Percentiles rank a stretch among this genome's conserved stretches.
phyloP scores from a whole-genome alignment of 2,329 filamentous ascomycete species.

The Thelonectria blattea region DNA sequence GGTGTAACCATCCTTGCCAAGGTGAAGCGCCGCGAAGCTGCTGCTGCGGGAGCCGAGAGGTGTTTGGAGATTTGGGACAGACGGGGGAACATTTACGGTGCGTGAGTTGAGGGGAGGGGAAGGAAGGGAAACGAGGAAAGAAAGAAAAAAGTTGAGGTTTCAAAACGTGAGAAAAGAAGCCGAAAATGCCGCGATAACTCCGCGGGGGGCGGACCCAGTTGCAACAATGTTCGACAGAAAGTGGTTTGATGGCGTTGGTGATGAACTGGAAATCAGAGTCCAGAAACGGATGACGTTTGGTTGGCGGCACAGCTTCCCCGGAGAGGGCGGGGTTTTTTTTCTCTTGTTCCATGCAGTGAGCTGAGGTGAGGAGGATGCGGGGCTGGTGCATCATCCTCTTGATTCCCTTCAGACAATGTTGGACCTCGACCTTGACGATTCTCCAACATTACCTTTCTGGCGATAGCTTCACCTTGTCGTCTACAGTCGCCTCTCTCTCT shows the following conservation, averaged over 20 bases:
- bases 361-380: no score
- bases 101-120: not conserved
- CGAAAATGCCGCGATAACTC: constrained; percentile 6
- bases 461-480: constrained; percentile 1
- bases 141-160: not conserved
- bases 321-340: constrained; percentile 17
- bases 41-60: constrained; percentile 49
- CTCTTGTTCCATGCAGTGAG: not conserved
- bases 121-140: not conserved
- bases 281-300: constrained; percentile 16
- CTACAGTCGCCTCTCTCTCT: not conserved
- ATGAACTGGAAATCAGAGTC: not conserved
- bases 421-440: not conserved
- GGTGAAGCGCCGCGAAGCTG: constrained; percentile 44
- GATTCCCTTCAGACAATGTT: no score
- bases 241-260: not conserved
- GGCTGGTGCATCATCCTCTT: no score
- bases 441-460: not conserved
- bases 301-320: constrained; percentile 12
- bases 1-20: constrained; percentile 50
- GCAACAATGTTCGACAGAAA: not conserved
- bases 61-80: constrained; percentile 77
- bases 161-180: not conserved
- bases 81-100: constrained; percentile 73
- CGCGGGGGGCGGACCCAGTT: constrained; percentile 2